These are phyloP conservation scores for Tolypocladium tropicale DNA, from an alignment of 2,329 filamentous ascomycete species.

Conservation along the genomic window DNA sequence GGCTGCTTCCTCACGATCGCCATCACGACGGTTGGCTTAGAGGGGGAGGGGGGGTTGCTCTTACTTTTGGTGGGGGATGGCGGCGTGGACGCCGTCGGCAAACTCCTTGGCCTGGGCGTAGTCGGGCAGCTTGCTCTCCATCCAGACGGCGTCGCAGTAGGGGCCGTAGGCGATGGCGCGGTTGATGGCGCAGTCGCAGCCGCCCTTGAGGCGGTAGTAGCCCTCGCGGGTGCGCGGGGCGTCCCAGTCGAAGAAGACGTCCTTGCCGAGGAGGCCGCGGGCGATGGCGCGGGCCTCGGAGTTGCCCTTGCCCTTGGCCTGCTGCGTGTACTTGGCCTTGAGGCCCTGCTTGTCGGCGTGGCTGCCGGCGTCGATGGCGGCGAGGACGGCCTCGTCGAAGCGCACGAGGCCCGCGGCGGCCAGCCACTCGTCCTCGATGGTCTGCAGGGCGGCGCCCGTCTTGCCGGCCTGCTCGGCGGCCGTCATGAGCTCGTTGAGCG, in stretches of 20 bases:
- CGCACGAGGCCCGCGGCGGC: slow-evolving; percentile 70
- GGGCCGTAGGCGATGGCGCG: slow-evolving; percentile 85
- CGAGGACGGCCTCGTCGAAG: slow-evolving; percentile 82
- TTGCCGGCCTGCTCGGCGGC: slow-evolving; percentile 77
- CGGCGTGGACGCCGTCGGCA: slow-evolving; percentile 83
- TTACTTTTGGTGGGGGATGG: slow-evolving; percentile 93
- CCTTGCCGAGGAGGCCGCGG: slow-evolving; percentile 62
- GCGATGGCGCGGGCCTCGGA: slow-evolving; percentile 72
- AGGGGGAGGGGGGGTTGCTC: slow-evolving; percentile 18
- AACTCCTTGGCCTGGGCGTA: slow-evolving; percentile 88
- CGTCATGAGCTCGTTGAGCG: slow-evolving; percentile 84
- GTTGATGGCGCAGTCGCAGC: slow-evolving; percentile 84
- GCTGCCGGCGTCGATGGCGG: slow-evolving; percentile 57
- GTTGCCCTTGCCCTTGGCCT: slow-evolving; percentile 77
- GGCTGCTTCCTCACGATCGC: too few species aligned
- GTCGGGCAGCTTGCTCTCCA: slow-evolving; percentile 97
- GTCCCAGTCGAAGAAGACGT: slow-evolving; percentile 93
- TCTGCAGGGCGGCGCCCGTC: slow-evolving; percentile 68
- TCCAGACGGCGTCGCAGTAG: slow-evolving; percentile 95
- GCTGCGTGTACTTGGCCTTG: slow-evolving; percentile 54
- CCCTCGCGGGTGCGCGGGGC: slow-evolving; percentile 86
- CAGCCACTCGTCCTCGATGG: slow-evolving; percentile 85
- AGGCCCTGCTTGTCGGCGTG: slow-evolving; percentile 58
- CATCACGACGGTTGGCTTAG: too few species aligned
- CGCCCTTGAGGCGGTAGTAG: slow-evolving; percentile 87